Evolutionary conservation across 1,284 basidiomycete genomes (phyloP).

Genomic region (Afroboletus lepidellus): DNA sequence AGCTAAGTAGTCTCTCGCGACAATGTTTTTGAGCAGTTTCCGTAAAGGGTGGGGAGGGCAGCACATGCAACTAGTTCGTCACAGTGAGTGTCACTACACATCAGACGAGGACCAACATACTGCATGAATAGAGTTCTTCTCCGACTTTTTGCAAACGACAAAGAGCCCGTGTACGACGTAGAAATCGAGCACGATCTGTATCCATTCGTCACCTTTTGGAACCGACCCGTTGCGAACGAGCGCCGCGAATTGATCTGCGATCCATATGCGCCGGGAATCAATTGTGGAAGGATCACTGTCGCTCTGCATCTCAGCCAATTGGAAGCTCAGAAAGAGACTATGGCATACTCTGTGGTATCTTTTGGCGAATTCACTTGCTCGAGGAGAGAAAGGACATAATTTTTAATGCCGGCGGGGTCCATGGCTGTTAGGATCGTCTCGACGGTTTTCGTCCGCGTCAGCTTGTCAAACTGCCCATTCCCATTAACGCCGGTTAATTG

Average conservation of each 20-base stretch:
- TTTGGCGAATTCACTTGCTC: conserved; percentile 56
- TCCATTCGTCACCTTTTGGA: conserved; percentile 80
- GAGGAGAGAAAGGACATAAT: conserved; percentile 76
- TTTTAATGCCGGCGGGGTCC: conserved; percentile 73
- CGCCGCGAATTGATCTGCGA: conserved; percentile 81
- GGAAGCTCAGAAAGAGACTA: conserved; percentile 2
- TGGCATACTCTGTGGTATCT: conserved; percentile 39
- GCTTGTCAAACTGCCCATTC: conserved; percentile 84
- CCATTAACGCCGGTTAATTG: conserved; percentile 88
- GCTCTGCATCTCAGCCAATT: conserved; percentile 16
- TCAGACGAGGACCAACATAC: conserved; percentile 45
- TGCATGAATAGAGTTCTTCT: conserved; percentile 59
- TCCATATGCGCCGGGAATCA: conserved; percentile 71
- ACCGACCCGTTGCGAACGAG: conserved; percentile 81
- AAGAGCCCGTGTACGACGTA: conserved; percentile 84
- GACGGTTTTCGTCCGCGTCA: conserved; percentile 93
- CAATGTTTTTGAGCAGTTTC: conserved; percentile 68
- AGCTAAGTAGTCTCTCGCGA: conserved; percentile 69
- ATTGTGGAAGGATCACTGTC: conserved; percentile 48
- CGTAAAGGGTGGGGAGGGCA: conserved; percentile 71
- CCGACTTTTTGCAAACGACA: conserved; percentile 68
- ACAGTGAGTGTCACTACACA: conserved; percentile 1
- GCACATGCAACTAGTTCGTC: conserved; percentile 45
- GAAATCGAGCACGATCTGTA: conserved; percentile 78
- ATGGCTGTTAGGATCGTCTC: conserved; percentile 82